These are phyloP conservation scores for Tuber indicum DNA, from an alignment of 495 filamentous ascomycete genomes.

Conservation along the genomic window DNA sequence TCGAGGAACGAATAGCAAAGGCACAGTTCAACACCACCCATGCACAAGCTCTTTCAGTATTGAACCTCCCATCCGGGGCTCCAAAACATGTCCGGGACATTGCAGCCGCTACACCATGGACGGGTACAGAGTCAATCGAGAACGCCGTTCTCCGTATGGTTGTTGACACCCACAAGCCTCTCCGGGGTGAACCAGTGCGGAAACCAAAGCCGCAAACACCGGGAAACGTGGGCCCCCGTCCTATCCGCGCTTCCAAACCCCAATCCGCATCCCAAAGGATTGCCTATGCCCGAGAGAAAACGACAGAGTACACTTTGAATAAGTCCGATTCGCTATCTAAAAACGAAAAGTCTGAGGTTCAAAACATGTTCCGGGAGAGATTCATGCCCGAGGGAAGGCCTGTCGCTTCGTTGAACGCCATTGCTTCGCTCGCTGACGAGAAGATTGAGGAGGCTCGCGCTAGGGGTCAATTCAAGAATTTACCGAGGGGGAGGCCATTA, in stretches of 20 bases:
- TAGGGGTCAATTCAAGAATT: constrained; percentile 81
- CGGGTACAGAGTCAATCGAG: constrained; percentile 62
- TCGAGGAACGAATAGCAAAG: constrained; percentile 67
- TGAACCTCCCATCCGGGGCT: constrained; percentile 57
- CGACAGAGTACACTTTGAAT: constrained; percentile 61
- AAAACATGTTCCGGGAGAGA: constrained; percentile 68
- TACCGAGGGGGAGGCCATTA: constrained; percentile 71
- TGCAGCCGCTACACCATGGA: constrained; percentile 70
- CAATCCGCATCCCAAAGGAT: constrained; percentile 49
- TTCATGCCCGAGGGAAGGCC: constrained; percentile 66
- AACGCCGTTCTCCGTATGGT: constrained; percentile 86
- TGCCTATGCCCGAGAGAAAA: constrained; percentile 73
- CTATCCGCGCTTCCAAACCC: constrained; percentile 44
- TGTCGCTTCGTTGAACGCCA: constrained; percentile 71
- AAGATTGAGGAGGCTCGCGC: constrained; percentile 91
- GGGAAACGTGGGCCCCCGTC: constrained; percentile 54
- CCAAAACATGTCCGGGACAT: constrained; percentile 66
- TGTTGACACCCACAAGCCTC: constrained; percentile 68
- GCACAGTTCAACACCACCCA: constrained; percentile 65
- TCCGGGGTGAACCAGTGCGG: constrained; percentile 49
- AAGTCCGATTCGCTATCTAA: constrained; percentile 57
- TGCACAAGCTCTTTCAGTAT: constrained; percentile 61
- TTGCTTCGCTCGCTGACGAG: constrained; percentile 81
- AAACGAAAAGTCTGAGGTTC: constrained; percentile 61
- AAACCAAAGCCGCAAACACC: constrained; percentile 35